A percentile compares a stretch with the other conserved stretches of the same genome.
Conservation (phyloP, 2,329 filamentous ascomycete species). For the Paracorniculantispora psalliotae region DNA sequence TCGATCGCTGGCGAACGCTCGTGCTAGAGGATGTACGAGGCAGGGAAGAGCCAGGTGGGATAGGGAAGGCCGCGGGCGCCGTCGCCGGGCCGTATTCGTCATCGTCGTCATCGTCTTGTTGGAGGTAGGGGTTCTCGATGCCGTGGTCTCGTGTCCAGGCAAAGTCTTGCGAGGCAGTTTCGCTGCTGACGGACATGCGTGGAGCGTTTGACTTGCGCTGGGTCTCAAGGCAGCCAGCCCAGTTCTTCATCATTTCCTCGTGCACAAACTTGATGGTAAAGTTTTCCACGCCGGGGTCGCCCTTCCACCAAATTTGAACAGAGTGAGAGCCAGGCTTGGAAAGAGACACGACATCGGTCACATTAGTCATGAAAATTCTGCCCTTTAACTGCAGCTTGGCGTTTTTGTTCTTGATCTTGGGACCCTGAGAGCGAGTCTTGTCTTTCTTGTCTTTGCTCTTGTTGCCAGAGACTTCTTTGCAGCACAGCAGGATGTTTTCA, state of each 20-base stretch:
- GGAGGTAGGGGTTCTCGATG: slow-evolving; percentile 77
- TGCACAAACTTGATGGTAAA: slow-evolving; percentile 92
- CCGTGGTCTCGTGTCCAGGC: slow-evolving; percentile 69
- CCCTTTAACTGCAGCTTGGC: slow-evolving; percentile 92
- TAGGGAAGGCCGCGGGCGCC: slow-evolving; percentile 32
- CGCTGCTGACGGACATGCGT: slow-evolving; percentile 41
- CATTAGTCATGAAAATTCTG: slow-evolving; percentile 98
- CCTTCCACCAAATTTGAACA: slow-evolving; percentile 98
- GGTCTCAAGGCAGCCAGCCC: slow-evolving; percentile 72
- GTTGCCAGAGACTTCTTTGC: slow-evolving; percentile 86
- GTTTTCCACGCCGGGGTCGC: slow-evolving; percentile 90
- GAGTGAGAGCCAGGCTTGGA: slow-evolving; percentile 88
- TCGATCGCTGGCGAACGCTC: slow-evolving; percentile 70
- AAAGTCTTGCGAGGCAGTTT: slow-evolving; percentile 65
- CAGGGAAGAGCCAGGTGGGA: slow-evolving; percentile 23
- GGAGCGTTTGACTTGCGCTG: slow-evolving; percentile 63
- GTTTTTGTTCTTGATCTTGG: slow-evolving; percentile 59
- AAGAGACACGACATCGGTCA: slow-evolving; percentile 86
- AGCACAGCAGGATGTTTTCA: slow-evolving; percentile 89
- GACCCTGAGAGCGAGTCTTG: slow-evolving; percentile 50
- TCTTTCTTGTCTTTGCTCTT: slow-evolving; percentile 77
- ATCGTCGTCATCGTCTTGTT: slow-evolving; percentile 59
- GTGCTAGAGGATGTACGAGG: slow-evolving; percentile 57
- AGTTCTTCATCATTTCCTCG: slow-evolving; percentile 90
- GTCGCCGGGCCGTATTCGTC: slow-evolving; percentile 43